Base-by-base conservation (phyloP, 2,329 filamentous ascomycete species). In the Trichoderma semiorbis region DNA sequence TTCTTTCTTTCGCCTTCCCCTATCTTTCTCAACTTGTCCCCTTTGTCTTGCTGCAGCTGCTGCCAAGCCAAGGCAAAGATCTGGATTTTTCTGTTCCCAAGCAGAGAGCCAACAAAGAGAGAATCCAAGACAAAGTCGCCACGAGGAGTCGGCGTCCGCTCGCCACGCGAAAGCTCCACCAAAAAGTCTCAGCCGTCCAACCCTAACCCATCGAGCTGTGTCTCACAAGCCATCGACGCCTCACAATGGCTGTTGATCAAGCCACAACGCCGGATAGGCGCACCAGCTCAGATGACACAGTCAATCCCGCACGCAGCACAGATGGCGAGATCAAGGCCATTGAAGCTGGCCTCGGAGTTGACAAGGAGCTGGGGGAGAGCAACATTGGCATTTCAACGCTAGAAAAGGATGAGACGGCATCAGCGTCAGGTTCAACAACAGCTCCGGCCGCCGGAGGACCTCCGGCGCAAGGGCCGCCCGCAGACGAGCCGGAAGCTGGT, bases 401-500 rank as follows among this genome's bases (percentile, higher is more conserved):
- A n/a, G 55, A 21, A 26, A 53, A 78, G 53, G 77, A 72, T 7
- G 69, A 68, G 53, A 69, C 65, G 14, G 55, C 55, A 24, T 32
- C 71, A 3, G 47, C 71, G 16, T 55, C 71, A 18, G 65, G 50
- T n/a, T 28, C 36, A 47, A n/a, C 50, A 39, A 32, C 55, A 39
- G 69, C 43, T 30, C 32, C 47, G 61, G 16, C 36, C 62, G 7
- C 64, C 74, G 50, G 63, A 26, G 43, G 55, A 2, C 61, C 39
- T 10, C 60, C 71, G 6, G 32, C 70, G 4, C 67, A 75, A 60
- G 70, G 47, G 26, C 43, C 55, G 11, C 30, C 62, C 69, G 65
- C 72, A 65, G 26, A 72, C 7, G 78, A 79, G 6, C 80, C 81
- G 7, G 81, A 83, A 70, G 79, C 79, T 50, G 71, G 75, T 24